Evolutionary conservation across 148 eudicot species (phyloP), one percentile per base, ranked within the genome.

Genomic region (Polygonum maritimum): DNA sequence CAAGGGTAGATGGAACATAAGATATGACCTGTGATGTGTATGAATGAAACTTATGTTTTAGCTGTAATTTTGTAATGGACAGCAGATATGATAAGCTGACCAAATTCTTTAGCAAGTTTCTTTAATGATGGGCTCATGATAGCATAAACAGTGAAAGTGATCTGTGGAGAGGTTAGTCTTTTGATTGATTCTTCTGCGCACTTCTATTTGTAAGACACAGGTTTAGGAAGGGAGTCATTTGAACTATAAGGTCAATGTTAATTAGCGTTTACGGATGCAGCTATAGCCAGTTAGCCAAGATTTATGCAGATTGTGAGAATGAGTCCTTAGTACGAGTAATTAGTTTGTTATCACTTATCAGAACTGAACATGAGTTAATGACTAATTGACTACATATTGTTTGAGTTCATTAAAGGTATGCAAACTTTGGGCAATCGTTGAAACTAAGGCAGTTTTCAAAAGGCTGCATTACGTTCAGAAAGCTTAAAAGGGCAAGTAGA

Each of bases 1-100:
- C 10, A 83, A 82, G 31, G 86, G 88, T 40, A 83, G 71, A 79
- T 89, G 93, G 91, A 89, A 83, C 69, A 82, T 88, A 76, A 88
- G 87, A 78, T 89, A 86, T 75, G 81, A 86, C 77, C 75, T 89
- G 75, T 89, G 76, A 89, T 63, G 57, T 51, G 16, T 35, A 21
- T 67, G 45, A 36, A 35, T 31, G 69, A 63, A 63, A 5, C 39
- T 63, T 26, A 16, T 67, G 71, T 16, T 67, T 67, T 67, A 67
- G 71, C 38, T 36, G 38, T 35, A 65, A 22, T 67, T 67, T 14
- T 67, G 71, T 16, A 41, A 67, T 67, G 71, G 71, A 67, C 71
- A 38, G 71, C 71, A 67, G 71, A 36, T 67, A 14, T 67, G 16
- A 21, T 18, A 35, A 67, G 71, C 71, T 67, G 71, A 67, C 71